These are phyloP conservation scores for Phaseolus coccineus DNA, from an alignment of 331 rosid species.

Conservation along the genomic window DNA sequence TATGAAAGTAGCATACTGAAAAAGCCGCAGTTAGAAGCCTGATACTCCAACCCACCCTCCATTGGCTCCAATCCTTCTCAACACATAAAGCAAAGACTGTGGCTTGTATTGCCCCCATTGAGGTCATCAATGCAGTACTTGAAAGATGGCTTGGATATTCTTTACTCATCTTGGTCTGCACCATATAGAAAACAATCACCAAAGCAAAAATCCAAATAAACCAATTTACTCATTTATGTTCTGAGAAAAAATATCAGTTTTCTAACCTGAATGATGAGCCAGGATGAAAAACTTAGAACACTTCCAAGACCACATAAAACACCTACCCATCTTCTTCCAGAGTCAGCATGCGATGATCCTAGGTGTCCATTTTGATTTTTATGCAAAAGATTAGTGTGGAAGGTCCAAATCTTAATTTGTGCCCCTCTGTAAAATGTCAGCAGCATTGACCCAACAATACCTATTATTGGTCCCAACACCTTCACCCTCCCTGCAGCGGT, in stretches of 20 bases:
- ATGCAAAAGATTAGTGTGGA: too few species aligned
- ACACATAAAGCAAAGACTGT: conserved; percentile 7
- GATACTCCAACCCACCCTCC: conserved; percentile 41
- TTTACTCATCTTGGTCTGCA: conserved; percentile 34
- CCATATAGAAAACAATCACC: neutral
- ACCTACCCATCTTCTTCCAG: too few species aligned
- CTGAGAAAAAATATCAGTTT: too few species aligned
- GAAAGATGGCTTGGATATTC: conserved; percentile 27
- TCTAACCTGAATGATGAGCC: too few species aligned
- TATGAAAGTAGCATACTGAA: too few species aligned
- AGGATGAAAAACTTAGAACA: too few species aligned
- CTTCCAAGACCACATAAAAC: too few species aligned
- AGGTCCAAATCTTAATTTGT: too few species aligned
- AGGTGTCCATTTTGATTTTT: too few species aligned
- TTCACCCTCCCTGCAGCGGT: conserved; percentile 51
- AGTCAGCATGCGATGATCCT: too few species aligned
- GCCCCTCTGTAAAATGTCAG: neutral
- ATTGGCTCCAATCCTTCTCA: conserved; percentile 44
- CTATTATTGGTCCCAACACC: conserved; percentile 56
- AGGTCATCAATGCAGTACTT: conserved; percentile 30
- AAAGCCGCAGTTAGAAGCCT: conserved; percentile 31
- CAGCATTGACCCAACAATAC: neutral
- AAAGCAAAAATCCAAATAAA: too few species aligned
- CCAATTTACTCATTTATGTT: too few species aligned
- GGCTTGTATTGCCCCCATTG: conserved; percentile 32